Percentiles rank a stretch among this genome's conserved stretches.
phyloP scores from a whole-genome alignment of 805 yeast genomes.

The Saccharomycopsis olivae region DNA sequence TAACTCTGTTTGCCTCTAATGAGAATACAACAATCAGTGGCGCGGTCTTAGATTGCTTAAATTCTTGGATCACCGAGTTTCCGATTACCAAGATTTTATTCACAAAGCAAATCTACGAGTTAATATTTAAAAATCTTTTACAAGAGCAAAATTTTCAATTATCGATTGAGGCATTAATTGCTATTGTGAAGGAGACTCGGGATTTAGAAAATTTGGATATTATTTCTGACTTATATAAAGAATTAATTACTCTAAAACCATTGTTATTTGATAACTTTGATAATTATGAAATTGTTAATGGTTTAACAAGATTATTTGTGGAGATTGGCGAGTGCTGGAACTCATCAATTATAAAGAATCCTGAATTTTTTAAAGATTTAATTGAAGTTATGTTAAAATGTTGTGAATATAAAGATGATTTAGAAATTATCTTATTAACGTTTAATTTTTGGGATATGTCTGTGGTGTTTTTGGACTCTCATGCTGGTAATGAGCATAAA shows the following conservation, averaged over 20 bases:
- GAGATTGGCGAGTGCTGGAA: slow-evolving; percentile 98
- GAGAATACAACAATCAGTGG: slow-evolving; percentile 26
- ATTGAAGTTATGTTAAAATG: slow-evolving; percentile 65
- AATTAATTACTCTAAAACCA: slow-evolving; percentile 52
- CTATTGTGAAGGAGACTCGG: slow-evolving; percentile 71
- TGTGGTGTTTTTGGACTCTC: slow-evolving; percentile 44
- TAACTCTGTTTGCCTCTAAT: slow-evolving; percentile 32
- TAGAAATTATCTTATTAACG: slow-evolving; percentile 82
- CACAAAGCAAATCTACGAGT: slow-evolving; percentile 50
- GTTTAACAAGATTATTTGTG: slow-evolving; percentile 66
- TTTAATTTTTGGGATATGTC: slow-evolving; percentile 87
- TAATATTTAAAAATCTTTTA: slow-evolving; percentile 54
- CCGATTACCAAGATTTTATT: slow-evolving; percentile 61
- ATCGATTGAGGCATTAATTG: slow-evolving; percentile 76
- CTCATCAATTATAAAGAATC: slow-evolving; percentile 64
- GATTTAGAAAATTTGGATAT: slow-evolving; percentile 57
- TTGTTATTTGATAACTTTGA: slow-evolving; percentile 32
- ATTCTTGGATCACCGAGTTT: slow-evolving; percentile 86
- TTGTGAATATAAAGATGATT: slow-evolving; percentile 65
- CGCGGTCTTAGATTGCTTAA: slow-evolving; percentile 60
- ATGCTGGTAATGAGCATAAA: slow-evolving; percentile 24
- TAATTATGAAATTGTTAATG: slow-evolving; percentile 58
- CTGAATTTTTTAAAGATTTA: slow-evolving; percentile 58
- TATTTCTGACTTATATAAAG: slow-evolving; percentile 47
- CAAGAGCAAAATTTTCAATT: slow-evolving; percentile 55